These are phyloP conservation scores for Trypanosoma melophagium DNA, from an alignment of 208 protist genomes.

Conservation along the genomic window DNA sequence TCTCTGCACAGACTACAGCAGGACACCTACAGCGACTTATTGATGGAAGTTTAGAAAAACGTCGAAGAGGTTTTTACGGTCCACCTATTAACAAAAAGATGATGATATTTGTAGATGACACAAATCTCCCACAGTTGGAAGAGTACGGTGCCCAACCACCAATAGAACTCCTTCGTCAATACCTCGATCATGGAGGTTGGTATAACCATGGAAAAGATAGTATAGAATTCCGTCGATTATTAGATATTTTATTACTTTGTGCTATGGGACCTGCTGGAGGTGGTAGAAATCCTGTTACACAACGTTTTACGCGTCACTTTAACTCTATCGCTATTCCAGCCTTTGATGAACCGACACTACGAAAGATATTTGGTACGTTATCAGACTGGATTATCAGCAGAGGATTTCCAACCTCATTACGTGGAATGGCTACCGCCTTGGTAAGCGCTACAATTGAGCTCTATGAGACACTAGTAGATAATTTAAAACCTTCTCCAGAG, in stretches of 20 bases:
- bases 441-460: constrained; percentile 92
- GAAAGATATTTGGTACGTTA: constrained; percentile 92
- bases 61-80: constrained; percentile 94
- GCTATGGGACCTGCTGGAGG: constrained; percentile 96
- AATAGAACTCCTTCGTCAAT: constrained; percentile 96
- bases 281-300: constrained; percentile 93
- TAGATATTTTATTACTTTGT: constrained; percentile 91
- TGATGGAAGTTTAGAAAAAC: constrained; percentile 93
- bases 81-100: constrained; percentile 94
- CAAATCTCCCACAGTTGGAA: constrained; percentile 96
- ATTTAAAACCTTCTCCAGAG: constrained; percentile 95
- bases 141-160: constrained; percentile 96
- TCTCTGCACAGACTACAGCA: constrained; percentile 94
- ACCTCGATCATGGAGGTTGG: constrained; percentile 95
- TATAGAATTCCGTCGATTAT: constrained; percentile 86
- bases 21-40: constrained; percentile 93
- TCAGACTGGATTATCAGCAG: constrained; percentile 90
- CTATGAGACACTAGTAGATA: constrained; percentile 90
- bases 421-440: constrained; percentile 43
- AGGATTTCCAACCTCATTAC: constrained; percentile 62
- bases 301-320: constrained; percentile 95
- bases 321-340: constrained; percentile 90
- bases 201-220: constrained; percentile 94
- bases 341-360: constrained; percentile 89
- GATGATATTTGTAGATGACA: constrained; percentile 96